phyloP scores from a whole-genome alignment of 2,329 filamentous ascomycete genomes.

The Nectriaceae sp. region DNA sequence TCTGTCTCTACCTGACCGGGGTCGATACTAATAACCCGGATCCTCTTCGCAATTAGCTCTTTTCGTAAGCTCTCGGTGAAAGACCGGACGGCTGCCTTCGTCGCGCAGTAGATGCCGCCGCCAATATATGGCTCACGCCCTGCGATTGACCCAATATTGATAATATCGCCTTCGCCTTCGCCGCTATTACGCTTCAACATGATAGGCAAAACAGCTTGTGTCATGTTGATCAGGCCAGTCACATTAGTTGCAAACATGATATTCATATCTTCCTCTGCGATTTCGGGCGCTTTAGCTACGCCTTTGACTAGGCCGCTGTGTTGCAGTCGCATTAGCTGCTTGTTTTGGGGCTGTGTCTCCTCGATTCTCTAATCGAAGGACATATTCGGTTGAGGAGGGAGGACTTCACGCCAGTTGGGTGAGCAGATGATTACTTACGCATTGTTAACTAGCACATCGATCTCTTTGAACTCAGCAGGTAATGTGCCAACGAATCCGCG shows the following conservation, averaged over 20 bases:
- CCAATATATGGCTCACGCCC: constrained; percentile 85
- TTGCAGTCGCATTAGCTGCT: constrained; percentile 1
- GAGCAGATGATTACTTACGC: constrained; percentile 60
- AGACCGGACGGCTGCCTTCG: constrained; percentile 81
- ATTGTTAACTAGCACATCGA: constrained; percentile 93
- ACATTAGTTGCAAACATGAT: constrained; percentile 94
- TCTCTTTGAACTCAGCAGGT: constrained; percentile 78
- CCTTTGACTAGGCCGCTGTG: constrained; percentile 83
- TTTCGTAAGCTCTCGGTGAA: constrained; percentile 82
- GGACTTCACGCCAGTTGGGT: no score
- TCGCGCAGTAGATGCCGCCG: constrained; percentile 89
- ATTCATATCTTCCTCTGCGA: constrained; percentile 79
- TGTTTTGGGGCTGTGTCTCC: background rate
- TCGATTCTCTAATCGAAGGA: no score
- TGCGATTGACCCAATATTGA: constrained; percentile 89
- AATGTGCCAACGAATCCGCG: constrained; percentile 69
- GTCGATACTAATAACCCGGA: constrained; percentile 84
- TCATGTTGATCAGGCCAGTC: constrained; percentile 93
- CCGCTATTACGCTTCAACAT: constrained; percentile 76
- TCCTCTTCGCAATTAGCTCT: constrained; percentile 77
- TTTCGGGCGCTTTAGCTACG: constrained; percentile 81
- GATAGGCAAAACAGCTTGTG: constrained; percentile 80
- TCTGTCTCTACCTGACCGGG: constrained; percentile 95
- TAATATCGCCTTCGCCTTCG: constrained; percentile 79
- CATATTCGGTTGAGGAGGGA: no score